Base-by-base conservation (phyloP, 768 basidiomycete genomes). In the Clavulina sp. region DNA sequence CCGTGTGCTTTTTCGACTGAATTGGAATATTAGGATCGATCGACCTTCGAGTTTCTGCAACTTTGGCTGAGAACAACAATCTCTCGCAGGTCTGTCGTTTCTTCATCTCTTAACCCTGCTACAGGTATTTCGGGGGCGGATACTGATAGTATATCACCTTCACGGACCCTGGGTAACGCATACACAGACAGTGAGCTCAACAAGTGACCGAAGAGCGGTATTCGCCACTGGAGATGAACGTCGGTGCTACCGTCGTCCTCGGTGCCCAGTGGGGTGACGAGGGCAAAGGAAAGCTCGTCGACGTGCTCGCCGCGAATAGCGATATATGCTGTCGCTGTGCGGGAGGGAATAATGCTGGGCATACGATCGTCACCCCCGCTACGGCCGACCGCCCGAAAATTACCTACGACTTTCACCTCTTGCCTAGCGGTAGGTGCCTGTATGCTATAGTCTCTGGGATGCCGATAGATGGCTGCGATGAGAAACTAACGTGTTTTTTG, bases 301-400 rank as follows among this genome's bases (percentile, higher is more conserved):
- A 99, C 64, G 88, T 99, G 62, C 75, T 99, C 57, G 76, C 91
- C 34, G 85, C 83, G 13, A 76, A 92, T 40, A 73, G 76, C 54
- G 95, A 99, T 65, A 64, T 97, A 63, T 97, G 92, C 60, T 93
- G 91, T 19, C 77, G 95, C 44, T 96, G 89, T 64, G 95, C 95
- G 9, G 95, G 95, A 13, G 95, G 95, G 7, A 97, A 96, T 70
- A 99, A 99, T 63, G 95, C 95, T 23, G 95, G 95, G 2, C 95
- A 99, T 68, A 97, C 95, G 23, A 96, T 99, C 64, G 82, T 99
- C 57, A 86, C 79, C 4, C 80, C 81, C 4, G 64, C 76, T 24
- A 75, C 76, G 7, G 73, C 78, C 43, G 76, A 85, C 54, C 74
- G 75, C 41, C 70, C 76, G 53, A 77, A 78, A 66, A 91, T 75